Conservation (phyloP, 2,329 filamentous ascomycete species). For the Cladosporium sp. region DNA sequence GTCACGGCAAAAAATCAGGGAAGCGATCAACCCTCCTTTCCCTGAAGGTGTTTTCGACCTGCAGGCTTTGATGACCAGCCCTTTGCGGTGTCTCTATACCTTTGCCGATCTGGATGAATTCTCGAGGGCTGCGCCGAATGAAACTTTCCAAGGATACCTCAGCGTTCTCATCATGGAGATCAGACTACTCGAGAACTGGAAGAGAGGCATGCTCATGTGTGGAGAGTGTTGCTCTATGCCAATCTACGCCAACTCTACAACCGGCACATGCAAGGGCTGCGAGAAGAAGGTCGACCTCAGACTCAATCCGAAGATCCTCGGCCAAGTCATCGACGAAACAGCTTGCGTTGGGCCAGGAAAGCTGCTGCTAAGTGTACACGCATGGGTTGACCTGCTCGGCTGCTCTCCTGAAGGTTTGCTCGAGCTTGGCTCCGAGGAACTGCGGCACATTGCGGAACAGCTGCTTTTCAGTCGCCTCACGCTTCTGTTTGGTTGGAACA, state of each 20-base stretch:
- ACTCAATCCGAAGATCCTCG: constrained; percentile 40
- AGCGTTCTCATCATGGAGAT: constrained; percentile 39
- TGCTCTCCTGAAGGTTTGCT: constrained; percentile 41
- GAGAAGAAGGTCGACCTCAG: constrained; percentile 30
- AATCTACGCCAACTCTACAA: constrained; percentile 46
- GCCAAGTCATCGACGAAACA: constrained; percentile 49
- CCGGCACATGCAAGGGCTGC: constrained; percentile 37
- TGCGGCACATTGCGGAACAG: constrained; percentile 47
- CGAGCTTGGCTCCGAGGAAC: constrained; percentile 29
- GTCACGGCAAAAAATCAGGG: constrained; percentile 41
- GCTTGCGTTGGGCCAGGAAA: constrained; percentile 47
- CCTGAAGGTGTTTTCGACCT: constrained; percentile 29
- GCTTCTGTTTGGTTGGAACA: constrained; percentile 50
- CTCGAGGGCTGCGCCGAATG: constrained; percentile 28
- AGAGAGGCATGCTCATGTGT: constrained; percentile 40
- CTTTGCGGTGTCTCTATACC: constrained; percentile 34
- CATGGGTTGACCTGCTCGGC: constrained; percentile 49
- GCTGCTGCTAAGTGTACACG: constrained; percentile 47
- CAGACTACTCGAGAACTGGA: constrained; percentile 35
- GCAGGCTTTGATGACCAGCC: constrained; percentile 17
- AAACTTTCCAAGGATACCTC: constrained; percentile 39
- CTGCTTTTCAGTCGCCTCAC: constrained; percentile 48
- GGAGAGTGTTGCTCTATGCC: constrained; percentile 49
- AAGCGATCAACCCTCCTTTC: constrained; percentile 47
- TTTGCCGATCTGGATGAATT: constrained; percentile 42